Conservation (phyloP, 2,329 filamentous ascomycete genomes). For the Fusarium tupiense region DNA sequence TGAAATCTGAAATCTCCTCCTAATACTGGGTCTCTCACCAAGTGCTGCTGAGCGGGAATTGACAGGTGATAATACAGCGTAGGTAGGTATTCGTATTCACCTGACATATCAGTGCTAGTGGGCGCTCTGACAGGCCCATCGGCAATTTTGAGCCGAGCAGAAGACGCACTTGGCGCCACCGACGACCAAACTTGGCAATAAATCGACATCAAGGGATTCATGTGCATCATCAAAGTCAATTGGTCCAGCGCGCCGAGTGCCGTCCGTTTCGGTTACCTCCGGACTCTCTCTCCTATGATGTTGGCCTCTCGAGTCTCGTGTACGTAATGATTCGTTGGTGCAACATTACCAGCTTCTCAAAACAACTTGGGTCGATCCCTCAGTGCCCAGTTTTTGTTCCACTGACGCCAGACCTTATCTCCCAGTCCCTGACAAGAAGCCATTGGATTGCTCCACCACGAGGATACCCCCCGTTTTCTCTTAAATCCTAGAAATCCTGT, state of each 20-base stretch:
- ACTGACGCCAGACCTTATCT: slow-evolving; percentile 12
- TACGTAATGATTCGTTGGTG: slow-evolving; percentile 19
- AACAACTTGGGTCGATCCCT: neutral
- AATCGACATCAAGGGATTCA: slow-evolving; percentile 25
- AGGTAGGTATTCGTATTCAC: neutral
- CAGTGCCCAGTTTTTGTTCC: neutral
- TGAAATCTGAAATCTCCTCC: neutral
- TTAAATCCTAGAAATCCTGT: slow-evolving; percentile 12
- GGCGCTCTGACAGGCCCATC: slow-evolving; percentile 2
- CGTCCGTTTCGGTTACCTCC: slow-evolving; percentile 1
- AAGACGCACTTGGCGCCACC: slow-evolving; percentile 4
- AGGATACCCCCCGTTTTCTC: neutral
- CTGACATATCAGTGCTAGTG: slow-evolving; percentile 20
- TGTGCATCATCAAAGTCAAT: slow-evolving; percentile 16
- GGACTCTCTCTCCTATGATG: neutral
- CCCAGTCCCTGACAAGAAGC: neutral
- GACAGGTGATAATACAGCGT: neutral
- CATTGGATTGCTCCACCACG: neutral
- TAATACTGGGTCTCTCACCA: neutral
- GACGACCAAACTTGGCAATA: slow-evolving; percentile 27
- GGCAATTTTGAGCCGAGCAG: slow-evolving; percentile 35
- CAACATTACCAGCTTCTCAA: slow-evolving; percentile 12
- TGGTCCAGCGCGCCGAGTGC: slow-evolving; percentile 9
- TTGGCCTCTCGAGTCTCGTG: neutral
- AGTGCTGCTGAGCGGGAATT: neutral